Evolutionary conservation across 1,284 basidiomycete genomes (phyloP), one percentile per base, ranked within the genome.

Genomic region (Tremellales sp.): DNA sequence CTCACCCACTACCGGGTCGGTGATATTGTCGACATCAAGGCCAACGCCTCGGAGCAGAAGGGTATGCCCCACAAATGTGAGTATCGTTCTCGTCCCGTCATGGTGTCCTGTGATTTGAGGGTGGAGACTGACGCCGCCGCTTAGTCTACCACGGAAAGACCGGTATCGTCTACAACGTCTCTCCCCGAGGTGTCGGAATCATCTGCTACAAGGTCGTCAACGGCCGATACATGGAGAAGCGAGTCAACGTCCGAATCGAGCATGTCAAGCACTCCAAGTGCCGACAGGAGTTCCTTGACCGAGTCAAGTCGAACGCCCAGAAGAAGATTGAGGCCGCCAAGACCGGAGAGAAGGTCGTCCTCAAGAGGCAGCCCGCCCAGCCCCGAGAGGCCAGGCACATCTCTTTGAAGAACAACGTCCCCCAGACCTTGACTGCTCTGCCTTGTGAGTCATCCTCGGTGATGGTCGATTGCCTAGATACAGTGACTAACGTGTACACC

Each of bases 1-100:
- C 80, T 98, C 72, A 83, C 86, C 74, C 83, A 84, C 79, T 99
- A 87, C 85, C 84, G 85, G 68, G 83, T 97, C 63, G 94, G 94
- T 62, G 94, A 99, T 77, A 97, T 98, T 72, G 94, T 99, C 67
- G 94, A 98, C 81, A 98, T 98, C 83, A 96, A 96, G 81, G 94
- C 94, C 67, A 97, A 99, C 76, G 84, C 93, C 57, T 89, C 93
- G 46, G 88, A 97, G 78, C 96, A 98, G 84, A 96, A 94, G 87
- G 94, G 94, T 77, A 97, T 98, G 91, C 93, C 94, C 75, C 93
- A 97, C 83, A 97, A 97, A 79, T 93, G 72, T 74, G 44, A 52
- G 71, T 67, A 33, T 24, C 15, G 19, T 25, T 25, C 27, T 23
- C 19, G 11, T 43, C 23, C 36, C 8, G 10, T 40, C 19, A 4